Percentiles rank a stretch among this genome's conserved stretches.
Conservation (phyloP, 176 grass and related monocot genomes). For the Puccinellia tenuiflora region DNA sequence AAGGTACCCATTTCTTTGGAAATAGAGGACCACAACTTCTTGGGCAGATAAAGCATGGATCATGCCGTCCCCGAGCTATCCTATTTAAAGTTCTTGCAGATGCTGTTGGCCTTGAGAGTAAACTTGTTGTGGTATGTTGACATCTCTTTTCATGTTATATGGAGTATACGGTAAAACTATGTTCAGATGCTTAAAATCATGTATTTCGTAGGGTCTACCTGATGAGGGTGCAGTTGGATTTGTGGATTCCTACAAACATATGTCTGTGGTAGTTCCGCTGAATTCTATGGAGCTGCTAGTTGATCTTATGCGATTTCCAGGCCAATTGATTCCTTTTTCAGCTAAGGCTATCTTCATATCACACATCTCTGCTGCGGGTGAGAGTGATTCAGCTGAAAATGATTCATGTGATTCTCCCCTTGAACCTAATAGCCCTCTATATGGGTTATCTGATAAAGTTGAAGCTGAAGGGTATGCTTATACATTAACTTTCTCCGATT, state of each 20-base stretch:
- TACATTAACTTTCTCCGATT: constrained; percentile 31
- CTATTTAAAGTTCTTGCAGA: constrained; percentile 99
- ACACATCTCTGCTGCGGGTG: constrained; percentile 86
- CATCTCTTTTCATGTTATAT: constrained; percentile 10
- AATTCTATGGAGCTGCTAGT: constrained; percentile 94
- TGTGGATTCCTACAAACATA: constrained; percentile 95
- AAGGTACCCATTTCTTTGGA: constrained; percentile 75
- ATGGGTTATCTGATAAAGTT: constrained; percentile 77
- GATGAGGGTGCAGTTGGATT: constrained; percentile 75
- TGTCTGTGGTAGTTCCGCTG: constrained; percentile 90
- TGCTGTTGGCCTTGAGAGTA: constrained; percentile 93
- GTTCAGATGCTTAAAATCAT: constrained; percentile 6
- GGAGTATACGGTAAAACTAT: constrained; percentile 1
- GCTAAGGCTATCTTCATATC: constrained; percentile 95
- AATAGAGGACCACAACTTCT: constrained; percentile 83
- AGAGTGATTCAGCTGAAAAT: constrained; percentile 96
- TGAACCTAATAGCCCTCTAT: constrained; percentile 93
- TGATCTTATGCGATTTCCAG: constrained; percentile 98
- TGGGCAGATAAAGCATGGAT: constrained; percentile 96
- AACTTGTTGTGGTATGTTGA: constrained; percentile 91
- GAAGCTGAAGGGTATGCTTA: constrained; percentile 87
- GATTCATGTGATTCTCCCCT: constrained; percentile 99
- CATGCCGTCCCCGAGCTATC: constrained; percentile 90
- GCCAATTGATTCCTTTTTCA: constrained; percentile 94
- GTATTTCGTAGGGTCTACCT: constrained; percentile 68